A percentile compares a stretch with the other conserved stretches of the same genome.
Evolutionary conservation across 139 green algal genomes (phyloP).

Genomic region (Chlamydomonas urium): DNA sequence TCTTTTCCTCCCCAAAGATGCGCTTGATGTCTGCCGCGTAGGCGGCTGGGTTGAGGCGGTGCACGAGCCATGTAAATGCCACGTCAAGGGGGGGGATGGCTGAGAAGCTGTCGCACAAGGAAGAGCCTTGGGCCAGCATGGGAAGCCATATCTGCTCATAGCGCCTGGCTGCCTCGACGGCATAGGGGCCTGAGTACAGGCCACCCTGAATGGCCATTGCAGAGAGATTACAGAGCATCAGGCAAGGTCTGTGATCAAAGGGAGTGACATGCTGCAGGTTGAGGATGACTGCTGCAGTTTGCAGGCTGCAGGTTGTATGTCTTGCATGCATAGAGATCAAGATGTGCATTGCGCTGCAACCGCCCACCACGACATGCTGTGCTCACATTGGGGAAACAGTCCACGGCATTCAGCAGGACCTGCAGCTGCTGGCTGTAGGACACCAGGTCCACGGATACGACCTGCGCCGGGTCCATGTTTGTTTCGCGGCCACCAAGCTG

Average conservation of each 20-base stretch:
- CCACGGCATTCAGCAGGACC: background rate
- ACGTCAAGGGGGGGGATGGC: slow-evolving; percentile 38
- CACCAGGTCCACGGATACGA: background rate
- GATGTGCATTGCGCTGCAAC: background rate
- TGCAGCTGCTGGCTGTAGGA: too few relatives aligned
- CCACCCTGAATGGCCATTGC: slow-evolving; percentile 16
- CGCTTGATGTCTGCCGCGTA: slow-evolving; percentile 23
- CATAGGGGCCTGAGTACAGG: slow-evolving; percentile 22
- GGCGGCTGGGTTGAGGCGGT: slow-evolving; percentile 29
- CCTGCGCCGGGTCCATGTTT: too few relatives aligned
- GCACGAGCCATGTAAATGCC: slow-evolving; percentile 34
- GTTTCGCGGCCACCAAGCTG: too few relatives aligned
- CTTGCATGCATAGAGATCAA: background rate
- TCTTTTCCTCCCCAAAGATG: background rate
- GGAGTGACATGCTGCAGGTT: background rate
- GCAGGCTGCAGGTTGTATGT: background rate
- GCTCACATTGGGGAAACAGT: background rate
- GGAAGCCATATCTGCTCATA: slow-evolving; percentile 38
- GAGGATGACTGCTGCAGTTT: background rate
- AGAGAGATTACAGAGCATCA: background rate
- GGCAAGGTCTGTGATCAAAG: too few relatives aligned
- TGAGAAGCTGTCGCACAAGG: background rate
- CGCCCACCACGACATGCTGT: background rate
- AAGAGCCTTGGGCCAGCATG: background rate
- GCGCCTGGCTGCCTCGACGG: slow-evolving; percentile 20